Evolutionary conservation across 768 basidiomycete species (phyloP), one percentile per base, ranked within the genome.

Genomic region (Dentipellis fragilis): DNA sequence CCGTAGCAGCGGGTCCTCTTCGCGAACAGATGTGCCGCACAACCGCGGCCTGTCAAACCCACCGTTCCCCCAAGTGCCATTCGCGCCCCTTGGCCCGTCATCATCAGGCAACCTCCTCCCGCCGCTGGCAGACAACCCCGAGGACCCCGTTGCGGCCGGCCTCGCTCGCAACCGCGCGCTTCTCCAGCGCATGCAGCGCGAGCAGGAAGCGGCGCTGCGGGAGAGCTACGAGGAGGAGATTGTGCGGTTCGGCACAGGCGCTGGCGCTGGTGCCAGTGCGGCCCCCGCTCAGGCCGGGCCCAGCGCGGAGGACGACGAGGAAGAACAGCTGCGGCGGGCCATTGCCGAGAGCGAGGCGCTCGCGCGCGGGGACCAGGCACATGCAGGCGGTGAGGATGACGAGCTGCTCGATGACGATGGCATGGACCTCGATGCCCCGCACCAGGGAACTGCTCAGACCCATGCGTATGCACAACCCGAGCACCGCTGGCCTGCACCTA

Each of bases 151-250:
- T 19, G 57, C 46, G n/a, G 54, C 57, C 3, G 49, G 57, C 19
- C 47, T 50, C 54, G 53, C 56, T 12, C 62, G 56, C 62, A 72
- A 54, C 65, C 59, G 53, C 58, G 66, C 38, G 61, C n/a, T 55
- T 37, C 56, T 62, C 39, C 56, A 57, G 39, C 58, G 56, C 37
- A 57, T 60, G 56, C 19, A 75, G 75, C 19, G 82, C 80, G n/a
- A 86, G 82, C 64, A 77, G 83, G 76, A 83, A 80, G 54, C 77
- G 80, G 52, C 86, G 78, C 59, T 76, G 76, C 56, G 65, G 78
- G 19, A 71, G 83, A 59, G 54, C 21, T 60, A 68, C 54, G 52
- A 54, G 29, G 72, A 66, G 29, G 77, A 78, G 63, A 53, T 62
- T 12, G 60, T 65, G 37, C 62, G 59, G 2, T 65, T 68, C 54